phyloP scores from a whole-genome alignment of 164 flowering plant genomes.

The Liquidambar formosana region DNA sequence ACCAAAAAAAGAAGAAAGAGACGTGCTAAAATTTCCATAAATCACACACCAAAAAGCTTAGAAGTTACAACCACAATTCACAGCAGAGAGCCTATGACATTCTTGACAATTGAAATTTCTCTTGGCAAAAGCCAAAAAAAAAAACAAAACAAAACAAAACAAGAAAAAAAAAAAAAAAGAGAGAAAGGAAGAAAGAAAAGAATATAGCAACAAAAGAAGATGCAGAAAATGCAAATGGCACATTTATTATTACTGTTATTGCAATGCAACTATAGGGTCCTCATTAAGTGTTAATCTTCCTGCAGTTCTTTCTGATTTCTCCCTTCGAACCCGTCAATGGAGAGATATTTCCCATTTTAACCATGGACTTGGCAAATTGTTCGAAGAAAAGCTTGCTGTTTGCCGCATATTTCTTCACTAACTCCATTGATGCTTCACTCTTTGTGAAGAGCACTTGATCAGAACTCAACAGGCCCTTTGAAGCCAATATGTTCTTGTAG shows the following conservation, averaged over 20 bases:
- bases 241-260: not conserved
- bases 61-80: too few species aligned
- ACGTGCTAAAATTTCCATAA: not conserved
- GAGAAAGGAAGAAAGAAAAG: not conserved
- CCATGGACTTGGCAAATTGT: slow-evolving; percentile 88
- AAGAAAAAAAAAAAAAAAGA: not conserved
- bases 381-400: slow-evolving; percentile 61
- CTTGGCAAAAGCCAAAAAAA: too few species aligned
- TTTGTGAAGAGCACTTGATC: slow-evolving; percentile 75
- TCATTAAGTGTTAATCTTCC: slow-evolving; percentile 48
- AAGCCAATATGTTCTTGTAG: slow-evolving; percentile 75
- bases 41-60: not conserved
- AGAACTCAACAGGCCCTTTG: slow-evolving; percentile 74
- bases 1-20: too few species aligned
- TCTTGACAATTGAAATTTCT: slow-evolving; percentile 1
- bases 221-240: not conserved
- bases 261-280: too few species aligned
- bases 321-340: slow-evolving; percentile 82
- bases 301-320: slow-evolving; percentile 84
- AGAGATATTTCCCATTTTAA: slow-evolving; percentile 83
- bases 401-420: slow-evolving; percentile 76
- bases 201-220: not conserved
- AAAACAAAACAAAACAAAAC: too few species aligned
- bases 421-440: slow-evolving; percentile 41
- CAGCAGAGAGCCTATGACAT: too few species aligned